These are phyloP conservation scores for Psilocybe sp. DNA, from an alignment of 768 basidiomycete genomes.

Conservation along the genomic window DNA sequence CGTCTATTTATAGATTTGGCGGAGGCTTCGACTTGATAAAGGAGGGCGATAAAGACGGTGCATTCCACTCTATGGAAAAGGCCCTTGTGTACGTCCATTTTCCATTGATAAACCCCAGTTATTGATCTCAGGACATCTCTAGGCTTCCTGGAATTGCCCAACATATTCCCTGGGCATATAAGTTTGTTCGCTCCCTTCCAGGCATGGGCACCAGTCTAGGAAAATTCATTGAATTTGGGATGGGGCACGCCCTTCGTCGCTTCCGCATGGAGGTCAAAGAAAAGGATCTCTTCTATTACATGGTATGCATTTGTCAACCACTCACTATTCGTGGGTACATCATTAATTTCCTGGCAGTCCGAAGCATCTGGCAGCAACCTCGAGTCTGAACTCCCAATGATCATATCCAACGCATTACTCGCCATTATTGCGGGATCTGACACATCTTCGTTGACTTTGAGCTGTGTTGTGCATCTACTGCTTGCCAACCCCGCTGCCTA, in stretches of 20 bases:
- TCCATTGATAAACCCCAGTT: background rate
- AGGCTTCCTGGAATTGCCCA: conserved; percentile 20
- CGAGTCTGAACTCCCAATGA: conserved; percentile 9
- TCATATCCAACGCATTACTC: conserved; percentile 18
- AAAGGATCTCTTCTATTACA: conserved; percentile 27
- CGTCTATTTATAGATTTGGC: conserved; percentile 22
- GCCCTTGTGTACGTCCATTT: conserved; percentile 14
- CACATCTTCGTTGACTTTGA: conserved; percentile 21
- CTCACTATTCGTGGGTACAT: background rate
- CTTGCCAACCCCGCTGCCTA: conserved; percentile 20
- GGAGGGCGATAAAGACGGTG: conserved; percentile 20
- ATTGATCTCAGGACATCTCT: background rate
- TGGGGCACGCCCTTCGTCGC: conserved; percentile 19
- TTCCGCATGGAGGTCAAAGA: conserved; percentile 10
- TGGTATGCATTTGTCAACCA: conserved; percentile 15
- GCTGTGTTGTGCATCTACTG: conserved; percentile 22
- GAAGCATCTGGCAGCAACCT: conserved; percentile 11
- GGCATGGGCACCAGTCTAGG: conserved; percentile 7
- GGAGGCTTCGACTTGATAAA: conserved; percentile 25
- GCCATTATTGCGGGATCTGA: conserved; percentile 30
- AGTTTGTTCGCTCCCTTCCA: conserved; percentile 12
- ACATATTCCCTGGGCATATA: conserved; percentile 19
- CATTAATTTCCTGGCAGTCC: conserved; percentile 4
- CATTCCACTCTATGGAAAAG: conserved; percentile 19
- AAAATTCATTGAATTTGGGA: conserved; percentile 12